Evolutionary conservation across 129 eudicot genomes (phyloP), one percentile per base, ranked within the genome.

Genomic region (Heracleum sosnowskyi): DNA sequence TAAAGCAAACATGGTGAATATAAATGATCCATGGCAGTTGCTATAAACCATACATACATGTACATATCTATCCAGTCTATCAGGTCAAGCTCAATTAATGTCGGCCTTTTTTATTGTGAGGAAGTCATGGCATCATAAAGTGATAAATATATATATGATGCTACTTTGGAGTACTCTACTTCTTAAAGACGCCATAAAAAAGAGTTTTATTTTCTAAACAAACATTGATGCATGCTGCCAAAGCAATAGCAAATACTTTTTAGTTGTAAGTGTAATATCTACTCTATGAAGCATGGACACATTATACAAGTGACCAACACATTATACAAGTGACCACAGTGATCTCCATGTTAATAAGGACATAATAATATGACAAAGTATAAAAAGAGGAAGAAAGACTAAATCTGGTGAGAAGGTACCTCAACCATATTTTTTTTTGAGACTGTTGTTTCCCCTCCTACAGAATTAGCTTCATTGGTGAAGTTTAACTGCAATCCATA

Each of bases 371-470:
- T 51, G 46, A 35, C 37, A 29, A 77, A 77, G 42, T 26, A 71
- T 17, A 57, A 76, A 4, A 28, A 28, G 44, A 45, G 39, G 31
- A 26, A 35, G 20, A 36, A 26, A 36, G 2, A 39, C 45, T 26
- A 76, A 42, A 53, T 42, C 46, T 39, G 51, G 69, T 77, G 34
- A 72, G 76, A 28, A n/a, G 80, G 73, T 79, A 93, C 98, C 98
- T 89, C 88, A 2, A 89, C 89, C 42, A 82, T 12, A 77, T 86
- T 75, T 81, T 76, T 80, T 85, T 83, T 88, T 36, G 90, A 78
- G 55, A 44, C 24, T 20, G 85, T 78, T 70, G 79, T 55, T 82
- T 82, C 91, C 77, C 77, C 83, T 36, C 77, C 83, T 31, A 51
- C 57, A 76, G 80, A n/a, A 39, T 86, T 81, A 76, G 60, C 60